These are phyloP conservation scores for Termitomyces sp. DNA, from an alignment of 1,284 basidiomycete species.

Conservation along the genomic window DNA sequence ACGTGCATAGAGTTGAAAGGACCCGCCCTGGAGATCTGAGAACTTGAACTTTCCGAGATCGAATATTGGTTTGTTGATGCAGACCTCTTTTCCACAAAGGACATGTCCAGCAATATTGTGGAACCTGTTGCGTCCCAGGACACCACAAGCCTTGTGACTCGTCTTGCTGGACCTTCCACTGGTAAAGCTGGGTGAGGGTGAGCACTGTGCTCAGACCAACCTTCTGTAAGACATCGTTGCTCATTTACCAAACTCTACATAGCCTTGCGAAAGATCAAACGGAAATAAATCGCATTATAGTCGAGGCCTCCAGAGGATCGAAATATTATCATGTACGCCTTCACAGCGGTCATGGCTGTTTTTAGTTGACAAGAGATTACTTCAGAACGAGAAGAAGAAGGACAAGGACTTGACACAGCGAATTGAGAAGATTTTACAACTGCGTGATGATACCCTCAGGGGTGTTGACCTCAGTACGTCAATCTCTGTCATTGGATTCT, in stretches of 20 bases:
- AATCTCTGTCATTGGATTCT: not conserved
- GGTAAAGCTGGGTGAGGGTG: slow-evolving; percentile 66
- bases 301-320: slow-evolving; percentile 77
- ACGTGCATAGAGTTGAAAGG: not conserved
- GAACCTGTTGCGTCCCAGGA: slow-evolving; percentile 41
- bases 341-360: not conserved
- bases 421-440: slow-evolving; percentile 60
- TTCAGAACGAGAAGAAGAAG: slow-evolving; percentile 76
- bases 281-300: slow-evolving; percentile 76
- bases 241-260: not conserved
- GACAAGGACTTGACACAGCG: slow-evolving; percentile 75
- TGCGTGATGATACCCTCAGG: slow-evolving; percentile 56
- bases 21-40: too few species aligned
- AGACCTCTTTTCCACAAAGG: not conserved
- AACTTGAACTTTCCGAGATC: too few species aligned
- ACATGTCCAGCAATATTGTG: not conserved
- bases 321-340: slow-evolving; percentile 74
- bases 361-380: not conserved
- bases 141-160: slow-evolving; percentile 61
- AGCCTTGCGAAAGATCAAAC: slow-evolving; percentile 74
- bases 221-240: not conserved
- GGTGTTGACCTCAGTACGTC: slow-evolving; percentile 57
- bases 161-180: slow-evolving; percentile 73
- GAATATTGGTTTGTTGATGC: not conserved
- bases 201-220: not conserved